phyloP scores from a whole-genome alignment of 768 basidiomycete species.

The Astraeus odoratus region DNA sequence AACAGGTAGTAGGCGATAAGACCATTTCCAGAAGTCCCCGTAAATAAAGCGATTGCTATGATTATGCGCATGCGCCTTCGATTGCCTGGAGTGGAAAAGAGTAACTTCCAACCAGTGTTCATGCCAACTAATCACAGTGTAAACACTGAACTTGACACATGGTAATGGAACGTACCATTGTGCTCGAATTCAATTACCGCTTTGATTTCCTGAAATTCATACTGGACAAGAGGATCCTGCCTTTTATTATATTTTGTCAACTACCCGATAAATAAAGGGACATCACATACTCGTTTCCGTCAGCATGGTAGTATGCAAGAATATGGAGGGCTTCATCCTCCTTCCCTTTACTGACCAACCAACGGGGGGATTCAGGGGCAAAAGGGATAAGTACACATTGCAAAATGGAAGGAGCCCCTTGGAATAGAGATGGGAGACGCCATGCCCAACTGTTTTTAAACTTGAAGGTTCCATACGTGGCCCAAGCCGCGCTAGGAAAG shows the following conservation, averaged over 20 bases:
- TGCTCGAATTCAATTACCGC: slow-evolving; percentile 67
- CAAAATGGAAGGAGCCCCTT: slow-evolving; percentile 60
- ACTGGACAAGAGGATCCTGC: slow-evolving; percentile 59
- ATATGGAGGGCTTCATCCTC: slow-evolving; percentile 58
- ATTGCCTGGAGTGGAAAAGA: slow-evolving; percentile 65
- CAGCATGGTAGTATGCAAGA: too few relatives aligned
- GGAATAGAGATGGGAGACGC: slow-evolving; percentile 74
- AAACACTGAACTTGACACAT: neutral
- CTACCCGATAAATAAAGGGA: neutral
- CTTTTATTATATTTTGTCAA: slow-evolving; percentile 19
- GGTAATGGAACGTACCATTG: slow-evolving; percentile 18
- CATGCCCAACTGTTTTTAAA: slow-evolving; percentile 67
- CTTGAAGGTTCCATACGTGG: slow-evolving; percentile 74
- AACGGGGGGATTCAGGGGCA: too few relatives aligned
- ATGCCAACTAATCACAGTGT: slow-evolving; percentile 30
- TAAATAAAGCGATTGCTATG: slow-evolving; percentile 74
- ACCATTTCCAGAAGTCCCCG: slow-evolving; percentile 82
- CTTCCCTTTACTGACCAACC: slow-evolving; percentile 68
- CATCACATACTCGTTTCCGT: slow-evolving; percentile 49
- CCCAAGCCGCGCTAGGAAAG: slow-evolving; percentile 67
- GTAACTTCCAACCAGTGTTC: slow-evolving; percentile 62
- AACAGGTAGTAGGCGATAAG: slow-evolving; percentile 80
- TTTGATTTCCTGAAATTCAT: slow-evolving; percentile 79
- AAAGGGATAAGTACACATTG: slow-evolving; percentile 59
- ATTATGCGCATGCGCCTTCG: slow-evolving; percentile 71